A percentile compares a stretch with the other conserved stretches of the same genome.
phyloP scores from a whole-genome alignment of 2,329 filamentous ascomycete species.

The Colletotrichum nymphaeae region DNA sequence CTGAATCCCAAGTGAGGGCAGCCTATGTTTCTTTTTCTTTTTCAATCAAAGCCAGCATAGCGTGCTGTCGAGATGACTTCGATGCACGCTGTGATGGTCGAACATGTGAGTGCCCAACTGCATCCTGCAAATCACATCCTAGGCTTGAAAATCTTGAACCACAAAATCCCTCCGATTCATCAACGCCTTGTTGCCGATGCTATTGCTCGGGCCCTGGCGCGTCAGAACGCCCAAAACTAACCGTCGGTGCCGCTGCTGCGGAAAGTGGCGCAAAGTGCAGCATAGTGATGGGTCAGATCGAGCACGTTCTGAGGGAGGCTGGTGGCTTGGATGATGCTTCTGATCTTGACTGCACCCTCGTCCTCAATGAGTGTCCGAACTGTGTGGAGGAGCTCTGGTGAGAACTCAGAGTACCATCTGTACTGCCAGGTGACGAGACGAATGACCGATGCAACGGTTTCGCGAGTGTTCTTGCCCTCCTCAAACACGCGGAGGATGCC shows the following conservation, averaged over 20 bases:
- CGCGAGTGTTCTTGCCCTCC: constrained; percentile 80
- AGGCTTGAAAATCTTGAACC: constrained; percentile 10
- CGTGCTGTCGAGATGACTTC: constrained; percentile 6
- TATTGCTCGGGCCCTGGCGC: background rate
- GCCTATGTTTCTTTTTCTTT: constrained; percentile 27
- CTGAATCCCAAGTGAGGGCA: constrained; percentile 4
- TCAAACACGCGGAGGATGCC: constrained; percentile 87
- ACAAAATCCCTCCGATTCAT: constrained; percentile 2
- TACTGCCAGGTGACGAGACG: constrained; percentile 97
- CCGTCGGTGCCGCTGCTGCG: constrained; percentile 92
- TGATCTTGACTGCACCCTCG: constrained; percentile 95
- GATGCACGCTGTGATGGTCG: constrained; percentile 11
- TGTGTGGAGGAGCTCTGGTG: constrained; percentile 86
- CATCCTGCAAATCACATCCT: constrained; percentile 15
- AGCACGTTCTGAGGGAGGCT: constrained; percentile 92
- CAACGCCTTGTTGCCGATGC: background rate
- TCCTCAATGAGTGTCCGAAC: constrained; percentile 96
- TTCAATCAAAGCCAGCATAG: constrained; percentile 17
- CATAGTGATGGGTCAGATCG: constrained; percentile 96
- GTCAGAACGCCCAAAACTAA: constrained; percentile 51
- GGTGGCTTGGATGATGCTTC: constrained; percentile 96
- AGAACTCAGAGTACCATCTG: constrained; percentile 99
- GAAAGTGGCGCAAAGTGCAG: constrained; percentile 93
- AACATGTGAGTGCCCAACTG: constrained; percentile 20
- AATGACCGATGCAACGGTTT: constrained; percentile 87